phyloP scores from a whole-genome alignment of 768 basidiomycete genomes.

The Boletus barrowsii region DNA sequence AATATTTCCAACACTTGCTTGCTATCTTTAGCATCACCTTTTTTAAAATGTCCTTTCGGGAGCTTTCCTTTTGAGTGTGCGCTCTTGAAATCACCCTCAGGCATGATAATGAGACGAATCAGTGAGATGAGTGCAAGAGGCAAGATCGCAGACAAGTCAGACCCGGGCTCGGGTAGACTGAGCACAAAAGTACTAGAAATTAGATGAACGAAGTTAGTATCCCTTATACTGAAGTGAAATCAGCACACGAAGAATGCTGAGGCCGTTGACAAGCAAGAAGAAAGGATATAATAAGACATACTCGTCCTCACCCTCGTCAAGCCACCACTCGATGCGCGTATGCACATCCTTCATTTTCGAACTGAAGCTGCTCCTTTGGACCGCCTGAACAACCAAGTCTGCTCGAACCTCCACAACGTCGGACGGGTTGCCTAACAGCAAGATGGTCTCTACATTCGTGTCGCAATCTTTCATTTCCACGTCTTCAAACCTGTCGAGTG shows the following conservation, averaged over 20 bases:
- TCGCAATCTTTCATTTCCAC: slow-evolving; percentile 10
- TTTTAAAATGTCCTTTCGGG: slow-evolving; percentile 59
- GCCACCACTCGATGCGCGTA: slow-evolving; percentile 84
- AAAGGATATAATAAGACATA: slow-evolving; percentile 35
- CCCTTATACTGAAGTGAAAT: background rate
- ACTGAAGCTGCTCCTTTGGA: slow-evolving; percentile 17
- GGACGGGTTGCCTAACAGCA: slow-evolving; percentile 62
- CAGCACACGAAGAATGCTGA: background rate
- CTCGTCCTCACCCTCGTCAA: slow-evolving; percentile 91
- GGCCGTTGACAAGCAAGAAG: background rate
- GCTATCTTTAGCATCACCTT: slow-evolving; percentile 1
- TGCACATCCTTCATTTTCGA: slow-evolving; percentile 11
- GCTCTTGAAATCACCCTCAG: slow-evolving; percentile 57
- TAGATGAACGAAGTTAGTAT: background rate
- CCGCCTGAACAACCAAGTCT: slow-evolving; percentile 55
- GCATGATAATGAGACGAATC: slow-evolving; percentile 57
- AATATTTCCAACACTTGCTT: slow-evolving; percentile 43
- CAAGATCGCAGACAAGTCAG: slow-evolving; percentile 54
- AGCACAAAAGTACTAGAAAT: slow-evolving; percentile 12
- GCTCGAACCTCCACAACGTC: slow-evolving; percentile 79
- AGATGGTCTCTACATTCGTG: slow-evolving; percentile 17
- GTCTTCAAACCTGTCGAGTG: slow-evolving; percentile 1
- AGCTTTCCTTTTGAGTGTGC: slow-evolving; percentile 60
- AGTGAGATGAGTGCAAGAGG: slow-evolving; percentile 65
- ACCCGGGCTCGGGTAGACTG: slow-evolving; percentile 33